A percentile compares a stretch with the other conserved stretches of the same genome.
Evolutionary conservation across 257 asterid species (phyloP).

Genomic region (Penstemon eatonii): DNA sequence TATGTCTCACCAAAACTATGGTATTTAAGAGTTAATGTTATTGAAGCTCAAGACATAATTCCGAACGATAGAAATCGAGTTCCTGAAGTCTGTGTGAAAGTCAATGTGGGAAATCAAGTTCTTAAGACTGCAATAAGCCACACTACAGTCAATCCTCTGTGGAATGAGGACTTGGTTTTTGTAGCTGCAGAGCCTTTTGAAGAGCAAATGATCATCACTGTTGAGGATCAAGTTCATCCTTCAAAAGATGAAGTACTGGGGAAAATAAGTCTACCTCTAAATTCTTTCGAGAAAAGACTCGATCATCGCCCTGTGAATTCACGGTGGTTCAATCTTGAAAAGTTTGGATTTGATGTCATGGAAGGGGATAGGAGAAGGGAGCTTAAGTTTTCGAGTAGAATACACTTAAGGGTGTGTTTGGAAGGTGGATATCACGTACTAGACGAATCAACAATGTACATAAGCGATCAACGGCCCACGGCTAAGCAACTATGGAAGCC

Average conservation of each 20-base stretch:
- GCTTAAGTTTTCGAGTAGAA: constrained; percentile 27
- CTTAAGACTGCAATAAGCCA: constrained; percentile 25
- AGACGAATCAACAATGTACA: constrained; percentile 33
- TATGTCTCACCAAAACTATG: constrained; percentile 38
- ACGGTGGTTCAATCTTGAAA: constrained; percentile 35
- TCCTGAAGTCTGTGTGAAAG: constrained; percentile 33
- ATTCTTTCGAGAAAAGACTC: constrained; percentile 26
- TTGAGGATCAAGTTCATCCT: constrained; percentile 17
- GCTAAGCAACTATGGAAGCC: constrained; percentile 37
- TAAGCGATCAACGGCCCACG: constrained; percentile 36
- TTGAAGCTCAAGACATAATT: constrained; percentile 34
- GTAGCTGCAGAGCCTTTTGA: constrained; percentile 37
- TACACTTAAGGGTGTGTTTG: constrained; percentile 33
- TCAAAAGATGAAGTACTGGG: constrained; percentile 29
- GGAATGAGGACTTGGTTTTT: constrained; percentile 38
- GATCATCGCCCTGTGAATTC: constrained; percentile 30
- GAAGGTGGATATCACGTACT: constrained; percentile 43
- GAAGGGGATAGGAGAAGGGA: constrained; percentile 28
- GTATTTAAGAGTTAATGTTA: constrained; percentile 36
- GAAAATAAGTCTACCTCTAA: constrained; percentile 22
- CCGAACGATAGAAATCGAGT: constrained; percentile 16
- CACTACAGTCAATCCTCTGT: constrained; percentile 27
- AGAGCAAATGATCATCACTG: constrained; percentile 26
- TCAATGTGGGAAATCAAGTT: constrained; percentile 33
- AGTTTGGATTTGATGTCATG: constrained; percentile 21